A percentile compares a stretch with the other conserved stretches of the same genome.
Evolutionary conservation across 2,329 filamentous ascomycete species (phyloP).

Genomic region (Aspergillus ruber): DNA sequence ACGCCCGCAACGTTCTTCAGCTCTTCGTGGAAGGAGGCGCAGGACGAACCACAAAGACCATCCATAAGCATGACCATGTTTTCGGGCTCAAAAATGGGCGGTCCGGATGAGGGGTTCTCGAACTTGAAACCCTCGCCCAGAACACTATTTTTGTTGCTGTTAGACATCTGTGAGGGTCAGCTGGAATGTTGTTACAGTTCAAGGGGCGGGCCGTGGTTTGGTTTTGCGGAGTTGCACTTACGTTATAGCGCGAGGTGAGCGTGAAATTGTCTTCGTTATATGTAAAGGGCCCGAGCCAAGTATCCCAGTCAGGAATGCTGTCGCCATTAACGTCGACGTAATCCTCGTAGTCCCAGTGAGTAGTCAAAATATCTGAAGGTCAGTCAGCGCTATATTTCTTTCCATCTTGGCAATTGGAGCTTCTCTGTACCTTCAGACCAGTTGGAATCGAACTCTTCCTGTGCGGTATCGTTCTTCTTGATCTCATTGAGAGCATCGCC

Average conservation of each 20-base stretch:
- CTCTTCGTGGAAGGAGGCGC: constrained; percentile 50
- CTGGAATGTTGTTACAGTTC: neutral
- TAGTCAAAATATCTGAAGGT: neutral
- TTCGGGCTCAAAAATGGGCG: constrained; percentile 13
- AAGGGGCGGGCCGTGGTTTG: neutral
- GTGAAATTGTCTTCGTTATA: constrained; percentile 15
- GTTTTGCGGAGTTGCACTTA: neutral
- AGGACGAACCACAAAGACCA: constrained; percentile 53
- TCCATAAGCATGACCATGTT: constrained; percentile 41
- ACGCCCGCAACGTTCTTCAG: constrained; percentile 44
- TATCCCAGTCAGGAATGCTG: constrained; percentile 34
- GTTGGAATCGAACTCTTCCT: neutral
- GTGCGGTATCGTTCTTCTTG: constrained; percentile 4
- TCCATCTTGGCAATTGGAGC: too few species aligned
- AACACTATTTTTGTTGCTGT: constrained; percentile 6
- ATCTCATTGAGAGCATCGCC: constrained; percentile 15
- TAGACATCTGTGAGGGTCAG: constrained; percentile 5
- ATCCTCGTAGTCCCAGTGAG: constrained; percentile 12
- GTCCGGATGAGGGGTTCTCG: constrained; percentile 17
- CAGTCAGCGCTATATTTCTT: too few species aligned
- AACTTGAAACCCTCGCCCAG: constrained; percentile 27
- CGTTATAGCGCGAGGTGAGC: constrained; percentile 13
- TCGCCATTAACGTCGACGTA: constrained; percentile 15
- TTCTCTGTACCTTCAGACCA: too few species aligned
- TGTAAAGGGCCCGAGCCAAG: constrained; percentile 31